Conservation (phyloP, 345 rosid species). For the Microthlaspi erraticum region DNA sequence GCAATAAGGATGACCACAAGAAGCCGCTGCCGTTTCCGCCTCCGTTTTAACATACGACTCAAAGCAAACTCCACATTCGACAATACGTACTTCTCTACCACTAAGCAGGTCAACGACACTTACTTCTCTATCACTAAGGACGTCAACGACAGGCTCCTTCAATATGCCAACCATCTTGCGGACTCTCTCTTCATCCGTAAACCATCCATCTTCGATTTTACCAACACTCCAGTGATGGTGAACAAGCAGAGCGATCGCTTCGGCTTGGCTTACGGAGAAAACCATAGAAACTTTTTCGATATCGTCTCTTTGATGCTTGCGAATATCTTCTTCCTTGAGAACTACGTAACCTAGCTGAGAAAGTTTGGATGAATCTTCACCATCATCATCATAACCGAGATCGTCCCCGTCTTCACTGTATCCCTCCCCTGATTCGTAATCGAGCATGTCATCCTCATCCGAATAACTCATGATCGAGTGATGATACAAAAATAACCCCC, state of each 20-base stretch:
- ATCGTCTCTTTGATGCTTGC: slow-evolving; percentile 65
- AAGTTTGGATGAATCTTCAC: slow-evolving; percentile 43
- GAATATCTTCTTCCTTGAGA: slow-evolving; percentile 70
- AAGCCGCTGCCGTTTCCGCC: slow-evolving; percentile 54
- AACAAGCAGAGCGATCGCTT: slow-evolving; percentile 64
- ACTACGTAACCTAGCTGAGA: slow-evolving; percentile 59
- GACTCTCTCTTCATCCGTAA: slow-evolving; percentile 74
- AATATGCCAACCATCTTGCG: slow-evolving; percentile 70
- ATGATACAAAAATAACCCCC: not conserved
- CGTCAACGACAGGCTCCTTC: slow-evolving; percentile 53
- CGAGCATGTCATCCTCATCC: slow-evolving; percentile 57
- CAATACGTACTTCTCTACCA: slow-evolving; percentile 47
- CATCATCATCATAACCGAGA: slow-evolving; percentile 50
- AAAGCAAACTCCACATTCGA: slow-evolving; percentile 75
- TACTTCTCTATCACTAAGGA: slow-evolving; percentile 44
- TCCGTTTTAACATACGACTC: slow-evolving; percentile 50
- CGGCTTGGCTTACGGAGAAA: slow-evolving; percentile 62
- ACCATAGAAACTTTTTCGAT: slow-evolving; percentile 64
- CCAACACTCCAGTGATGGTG: slow-evolving; percentile 71
- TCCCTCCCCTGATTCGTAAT: slow-evolving; percentile 61
- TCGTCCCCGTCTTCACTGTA: slow-evolving; percentile 57
- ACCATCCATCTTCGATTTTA: slow-evolving; percentile 87
- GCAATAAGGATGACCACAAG: slow-evolving; percentile 96
- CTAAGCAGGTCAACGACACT: slow-evolving; percentile 5
- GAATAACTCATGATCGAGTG: slow-evolving; percentile 52